A percentile compares a stretch with the other conserved stretches of the same genome.
phyloP scores from a whole-genome alignment of 139 green algal genomes.

The Asterochloris erici region DNA sequence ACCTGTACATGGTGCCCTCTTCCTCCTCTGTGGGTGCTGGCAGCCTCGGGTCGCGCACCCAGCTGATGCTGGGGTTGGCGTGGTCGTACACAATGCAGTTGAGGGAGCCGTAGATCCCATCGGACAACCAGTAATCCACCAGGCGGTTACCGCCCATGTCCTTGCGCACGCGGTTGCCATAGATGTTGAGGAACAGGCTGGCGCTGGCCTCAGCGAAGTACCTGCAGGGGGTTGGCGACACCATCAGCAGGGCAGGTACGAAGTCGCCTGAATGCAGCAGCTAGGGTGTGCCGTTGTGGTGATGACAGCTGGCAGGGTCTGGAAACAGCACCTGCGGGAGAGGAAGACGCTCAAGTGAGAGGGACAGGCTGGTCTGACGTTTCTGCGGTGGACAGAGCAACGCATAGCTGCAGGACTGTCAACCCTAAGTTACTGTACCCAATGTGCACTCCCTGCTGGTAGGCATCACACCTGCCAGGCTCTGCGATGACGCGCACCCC shows the following conservation, averaged over 20 bases:
- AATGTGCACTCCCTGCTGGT: too few species aligned
- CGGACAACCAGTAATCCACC: conserved; percentile 86
- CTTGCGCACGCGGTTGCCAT: conserved; percentile 64
- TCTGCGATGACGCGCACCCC: conserved; percentile 83
- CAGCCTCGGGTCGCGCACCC: conserved; percentile 26
- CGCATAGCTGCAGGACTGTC: too few species aligned
- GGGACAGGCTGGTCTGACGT: too few species aligned
- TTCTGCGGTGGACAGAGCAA: too few species aligned
- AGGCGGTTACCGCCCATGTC: background rate
- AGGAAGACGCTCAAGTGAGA: too few species aligned
- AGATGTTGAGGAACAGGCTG: conserved; percentile 79
- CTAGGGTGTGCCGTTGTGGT: too few species aligned
- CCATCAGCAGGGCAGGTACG: background rate
- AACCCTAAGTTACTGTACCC: too few species aligned
- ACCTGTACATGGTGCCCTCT: conserved; percentile 9
- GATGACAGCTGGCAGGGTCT: too few species aligned
- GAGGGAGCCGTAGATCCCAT: conserved; percentile 96
- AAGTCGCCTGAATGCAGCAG: too few species aligned
- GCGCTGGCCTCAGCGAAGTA: conserved; percentile 93
- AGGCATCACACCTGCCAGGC: conserved; percentile 60
- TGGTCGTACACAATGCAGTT: conserved; percentile 93
- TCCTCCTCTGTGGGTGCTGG: background rate
- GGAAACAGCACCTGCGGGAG: too few species aligned
- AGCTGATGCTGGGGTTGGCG: conserved; percentile 35
- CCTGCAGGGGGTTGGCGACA: conserved; percentile 25